Base-by-base conservation (phyloP, 2,329 filamentous ascomycete species). In the Alternaria dauci region DNA sequence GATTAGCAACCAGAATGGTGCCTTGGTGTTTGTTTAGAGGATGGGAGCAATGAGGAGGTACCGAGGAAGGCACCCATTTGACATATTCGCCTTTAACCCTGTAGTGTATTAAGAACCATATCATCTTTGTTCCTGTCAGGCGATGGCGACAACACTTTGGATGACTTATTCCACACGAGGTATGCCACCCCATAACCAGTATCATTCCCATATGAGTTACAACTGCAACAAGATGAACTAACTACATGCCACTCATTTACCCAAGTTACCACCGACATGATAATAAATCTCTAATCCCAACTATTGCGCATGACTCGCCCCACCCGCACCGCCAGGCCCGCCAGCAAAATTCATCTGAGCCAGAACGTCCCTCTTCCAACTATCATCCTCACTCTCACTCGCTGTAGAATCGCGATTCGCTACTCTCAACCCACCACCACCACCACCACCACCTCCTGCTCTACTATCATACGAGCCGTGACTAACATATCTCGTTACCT, bases 381-480 rank as follows among this genome's bases (percentile, higher is more conserved):
- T 54, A 7, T 65, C 57, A n/a, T 59, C 59, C 16, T 51, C 47
- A 6, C 57, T 50, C 11, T 71, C 61, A 58, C 67, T 67, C 62
- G 76, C 62, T 42, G 63, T 69, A 4, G 63, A 67, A 50, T 71
- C 75, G 3, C 76, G 69, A 61, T 83, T 83, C 41, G 81, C 80
- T 5, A 83, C 76, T 50, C 80, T 60, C 48, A 83, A 65, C 1
- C 80, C 78, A 20, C 80, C 80, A 30, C 72, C 67, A 1, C 80
- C 78, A 20, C 80, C 80, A 26, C 72, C 67, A 3, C 60, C 60
- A 1, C 55, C 58, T 25, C 58, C 53, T 7, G 38, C 47, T 39
- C 48, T 52, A 14, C 51, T 44, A 16, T 55, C 53, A 46, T 62
- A 58, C 20, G 55, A 58, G n/a, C 43, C 56, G 20, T 62, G 43